Evolutionary conservation across 371 early-diverging fungal species (phyloP), one percentile per base, ranked within the genome.

Genomic region (Entomophthora muscae): DNA sequence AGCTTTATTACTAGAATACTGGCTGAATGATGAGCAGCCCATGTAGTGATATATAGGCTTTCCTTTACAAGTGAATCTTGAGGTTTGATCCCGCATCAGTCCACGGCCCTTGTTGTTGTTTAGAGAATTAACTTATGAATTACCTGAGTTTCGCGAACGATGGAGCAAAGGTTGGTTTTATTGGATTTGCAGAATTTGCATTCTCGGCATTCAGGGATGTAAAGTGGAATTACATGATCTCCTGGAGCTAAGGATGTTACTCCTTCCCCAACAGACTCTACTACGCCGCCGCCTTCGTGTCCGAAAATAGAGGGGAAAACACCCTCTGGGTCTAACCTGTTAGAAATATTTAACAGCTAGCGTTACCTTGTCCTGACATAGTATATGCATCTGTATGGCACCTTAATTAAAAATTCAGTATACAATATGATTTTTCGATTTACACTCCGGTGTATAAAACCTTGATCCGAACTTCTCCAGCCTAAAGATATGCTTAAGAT

Each of bases 351-450:
- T n/a, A n/a, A n/a, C n/a, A n/a, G n/a, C 57, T 69, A 42, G 17
- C 66, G n/a, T n/a, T 76, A 83, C 84, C 89, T 66, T 79, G 72
- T 60, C 97, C 98, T 24, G 90, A 88, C 32, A 93, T 79, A 30
- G 94, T 93, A 74, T 92, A 96, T 24, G 86, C 84, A 72, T 97
- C 98, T 7, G 96, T 95, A 72, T 92, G 92, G 74, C 90, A 90
- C 29, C 83, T n/a, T 83, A 32, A 21, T 10, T 17, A 26, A 57
- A 54, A 42, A 10, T n/a, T n/a, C n/a, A n/a, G n/a, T 51, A 21
- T 13, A 27, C 12, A 30, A 31, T 61, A 7, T 24, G 22, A 17
- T 33, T 31, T 52, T 30, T 27, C 13, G 72, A 78, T 73, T n/a
- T 80, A 85, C 79, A 92, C 89, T 63, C 93, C 95, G 32, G 90